Evolutionary conservation across 2,329 filamentous ascomycete species (phyloP).

Genomic region (Moelleriella libera): DNA sequence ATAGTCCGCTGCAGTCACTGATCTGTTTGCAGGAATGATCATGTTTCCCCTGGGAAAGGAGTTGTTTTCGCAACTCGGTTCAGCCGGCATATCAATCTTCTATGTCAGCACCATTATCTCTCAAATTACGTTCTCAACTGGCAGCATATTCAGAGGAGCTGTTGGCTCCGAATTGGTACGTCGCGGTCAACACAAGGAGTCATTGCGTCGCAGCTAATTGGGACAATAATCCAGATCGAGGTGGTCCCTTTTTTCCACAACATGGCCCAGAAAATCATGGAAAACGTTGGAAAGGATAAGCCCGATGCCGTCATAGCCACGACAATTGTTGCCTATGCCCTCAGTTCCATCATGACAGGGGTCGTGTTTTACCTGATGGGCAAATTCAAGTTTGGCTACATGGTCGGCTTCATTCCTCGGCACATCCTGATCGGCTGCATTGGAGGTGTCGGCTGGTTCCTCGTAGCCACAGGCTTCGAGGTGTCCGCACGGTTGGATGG

Average conservation of each 20-base stretch:
- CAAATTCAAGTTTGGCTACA: constrained; percentile 70
- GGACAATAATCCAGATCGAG: constrained; percentile 50
- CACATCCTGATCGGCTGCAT: constrained; percentile 97
- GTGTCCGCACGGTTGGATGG: constrained; percentile 83
- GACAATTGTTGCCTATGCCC: constrained; percentile 79
- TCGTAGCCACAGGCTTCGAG: constrained; percentile 82
- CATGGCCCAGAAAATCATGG: constrained; percentile 84
- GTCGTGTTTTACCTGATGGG: constrained; percentile 87
- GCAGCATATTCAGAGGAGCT: constrained; percentile 79
- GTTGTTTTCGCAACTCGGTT: constrained; percentile 72
- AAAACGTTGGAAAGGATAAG: constrained; percentile 62
- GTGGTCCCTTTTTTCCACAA: constrained; percentile 98
- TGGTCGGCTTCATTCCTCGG: constrained; percentile 92
- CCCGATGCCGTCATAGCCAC: constrained; percentile 83
- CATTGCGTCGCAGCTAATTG: neutral
- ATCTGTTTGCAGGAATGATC: constrained; percentile 54
- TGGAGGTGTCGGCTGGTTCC: constrained; percentile 90
- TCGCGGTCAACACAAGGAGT: constrained; percentile 2
- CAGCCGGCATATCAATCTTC: constrained; percentile 95
- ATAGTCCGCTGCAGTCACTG: neutral
- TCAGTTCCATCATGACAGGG: constrained; percentile 85
- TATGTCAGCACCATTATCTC: constrained; percentile 95
- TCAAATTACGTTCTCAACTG: constrained; percentile 75
- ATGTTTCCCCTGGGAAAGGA: constrained; percentile 82
- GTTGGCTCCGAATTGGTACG: constrained; percentile 83